These are phyloP conservation scores for Dactylellina cionopaga DNA, from an alignment of 2,329 filamentous ascomycete species.

Conservation along the genomic window DNA sequence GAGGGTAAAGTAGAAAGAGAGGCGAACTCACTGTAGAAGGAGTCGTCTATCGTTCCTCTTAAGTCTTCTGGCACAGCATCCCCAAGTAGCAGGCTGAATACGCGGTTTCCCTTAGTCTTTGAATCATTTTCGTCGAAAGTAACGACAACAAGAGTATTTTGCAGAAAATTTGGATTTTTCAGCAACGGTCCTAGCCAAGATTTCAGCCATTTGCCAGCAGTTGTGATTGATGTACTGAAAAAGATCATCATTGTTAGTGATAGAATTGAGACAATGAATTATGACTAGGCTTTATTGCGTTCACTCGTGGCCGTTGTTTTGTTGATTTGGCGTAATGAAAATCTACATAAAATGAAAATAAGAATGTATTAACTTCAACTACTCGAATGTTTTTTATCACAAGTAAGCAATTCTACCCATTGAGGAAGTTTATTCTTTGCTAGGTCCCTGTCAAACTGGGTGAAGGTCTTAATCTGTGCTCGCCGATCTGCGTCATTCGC, in stretches of 20 bases:
- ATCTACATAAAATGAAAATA: constrained; percentile 64
- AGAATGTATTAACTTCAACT: not conserved
- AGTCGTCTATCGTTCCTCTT: constrained; percentile 73
- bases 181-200: constrained; percentile 77
- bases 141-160: constrained; percentile 77
- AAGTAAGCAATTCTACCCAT: too few species aligned
- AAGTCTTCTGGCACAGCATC: constrained; percentile 73
- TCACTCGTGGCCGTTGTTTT: constrained; percentile 75
- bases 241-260: not conserved
- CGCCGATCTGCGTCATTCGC: too few species aligned
- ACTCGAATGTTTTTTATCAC: not conserved
- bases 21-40: constrained; percentile 71
- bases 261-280: not conserved
- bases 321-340: constrained; percentile 79
- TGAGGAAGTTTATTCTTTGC: too few species aligned
- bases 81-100: constrained; percentile 78
- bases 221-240: constrained; percentile 69
- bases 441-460: too few species aligned
- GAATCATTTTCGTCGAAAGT: constrained; percentile 82
- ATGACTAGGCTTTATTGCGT: not conserved
- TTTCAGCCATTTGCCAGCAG: constrained; percentile 74
- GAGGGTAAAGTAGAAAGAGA: too few species aligned
- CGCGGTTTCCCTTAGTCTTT: constrained; percentile 73
- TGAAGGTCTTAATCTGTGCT: too few species aligned
- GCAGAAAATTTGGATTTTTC: constrained; percentile 72